Evolutionary conservation across 148 eudicot species (phyloP).

Genomic region (Drosera capensis): DNA sequence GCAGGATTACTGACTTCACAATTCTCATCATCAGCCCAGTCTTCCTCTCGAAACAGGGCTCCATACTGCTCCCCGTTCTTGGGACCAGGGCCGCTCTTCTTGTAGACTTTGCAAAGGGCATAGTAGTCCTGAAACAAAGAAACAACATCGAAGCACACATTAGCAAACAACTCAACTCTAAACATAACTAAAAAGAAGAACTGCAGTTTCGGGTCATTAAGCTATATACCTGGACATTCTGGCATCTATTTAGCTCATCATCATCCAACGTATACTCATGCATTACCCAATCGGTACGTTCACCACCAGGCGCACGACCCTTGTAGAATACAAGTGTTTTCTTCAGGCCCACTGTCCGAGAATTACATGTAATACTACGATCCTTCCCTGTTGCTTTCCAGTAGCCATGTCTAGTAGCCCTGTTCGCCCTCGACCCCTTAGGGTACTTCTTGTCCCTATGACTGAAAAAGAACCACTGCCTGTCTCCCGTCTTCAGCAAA

Average conservation of each 20-base stretch:
- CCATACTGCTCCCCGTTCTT: slow-evolving; percentile 97
- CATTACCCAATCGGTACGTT: slow-evolving; percentile 97
- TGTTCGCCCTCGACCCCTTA: slow-evolving; percentile 69
- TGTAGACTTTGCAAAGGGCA: slow-evolving; percentile 68
- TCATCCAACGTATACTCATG: slow-evolving; percentile 78
- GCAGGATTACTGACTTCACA: slow-evolving; percentile 6
- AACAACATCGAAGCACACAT: too few species aligned
- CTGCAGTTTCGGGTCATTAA: background rate
- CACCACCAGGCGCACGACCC: slow-evolving; percentile 87
- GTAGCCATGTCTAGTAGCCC: slow-evolving; percentile 72
- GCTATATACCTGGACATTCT: slow-evolving; percentile 11
- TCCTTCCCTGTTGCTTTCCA: slow-evolving; percentile 99
- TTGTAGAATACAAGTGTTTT: slow-evolving; percentile 74
- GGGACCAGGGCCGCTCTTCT: slow-evolving; percentile 95
- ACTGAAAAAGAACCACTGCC: slow-evolving; percentile 92
- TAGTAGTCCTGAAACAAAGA: slow-evolving; percentile 29
- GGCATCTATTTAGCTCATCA: slow-evolving; percentile 71
- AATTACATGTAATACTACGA: slow-evolving; percentile 39
- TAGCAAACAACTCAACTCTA: too few species aligned
- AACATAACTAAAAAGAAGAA: background rate
- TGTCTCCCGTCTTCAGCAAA: slow-evolving; percentile 58
- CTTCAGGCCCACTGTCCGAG: slow-evolving; percentile 68
- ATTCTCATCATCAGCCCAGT: slow-evolving; percentile 60
- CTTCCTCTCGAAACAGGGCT: slow-evolving; percentile 88
- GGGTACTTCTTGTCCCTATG: slow-evolving; percentile 90